These are phyloP conservation scores for Globisporangium paddicum DNA, from an alignment of 352 stramenopile genomes.

Conservation along the genomic window DNA sequence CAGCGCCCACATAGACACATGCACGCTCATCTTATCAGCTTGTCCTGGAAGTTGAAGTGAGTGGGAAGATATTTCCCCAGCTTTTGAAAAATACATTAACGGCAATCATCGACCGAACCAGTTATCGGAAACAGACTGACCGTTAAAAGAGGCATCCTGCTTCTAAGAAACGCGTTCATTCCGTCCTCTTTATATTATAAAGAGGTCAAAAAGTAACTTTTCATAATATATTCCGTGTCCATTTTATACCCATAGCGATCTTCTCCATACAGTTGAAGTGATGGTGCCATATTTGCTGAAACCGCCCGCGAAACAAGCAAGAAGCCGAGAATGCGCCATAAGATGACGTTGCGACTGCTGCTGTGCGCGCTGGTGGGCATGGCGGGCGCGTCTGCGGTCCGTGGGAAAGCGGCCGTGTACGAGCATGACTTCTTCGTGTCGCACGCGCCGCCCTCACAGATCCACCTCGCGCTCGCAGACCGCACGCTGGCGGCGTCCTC, in stretches of 20 bases:
- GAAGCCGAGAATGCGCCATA: not conserved
- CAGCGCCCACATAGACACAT: not conserved
- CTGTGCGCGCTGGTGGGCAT: not conserved
- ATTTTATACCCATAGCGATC: too few relatives aligned
- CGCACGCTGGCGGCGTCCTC: not conserved
- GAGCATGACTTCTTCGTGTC: constrained; percentile 8
- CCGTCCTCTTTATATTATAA: too few relatives aligned
- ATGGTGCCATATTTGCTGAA: constrained; percentile 4
- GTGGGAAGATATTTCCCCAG: too few relatives aligned
- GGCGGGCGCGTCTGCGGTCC: not conserved
- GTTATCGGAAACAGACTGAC: too few relatives aligned
- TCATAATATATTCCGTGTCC: too few relatives aligned
- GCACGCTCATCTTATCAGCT: not conserved
- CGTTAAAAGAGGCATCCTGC: too few relatives aligned
- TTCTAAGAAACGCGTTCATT: too few relatives aligned
- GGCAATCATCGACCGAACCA: too few relatives aligned
- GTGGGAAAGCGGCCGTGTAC: not conserved
- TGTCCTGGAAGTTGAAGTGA: too few relatives aligned
- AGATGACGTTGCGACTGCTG: not conserved
- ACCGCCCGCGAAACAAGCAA: not conserved
- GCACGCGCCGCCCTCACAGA: constrained; percentile 15
- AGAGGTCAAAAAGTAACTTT: too few relatives aligned
- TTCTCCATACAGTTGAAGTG: too few relatives aligned
- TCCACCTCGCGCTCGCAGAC: constrained; percentile 25
- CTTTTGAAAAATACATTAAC: too few relatives aligned